Conservation (phyloP, 2,329 filamentous ascomycete species). For the Cladosporium austrohemisphaericum region DNA sequence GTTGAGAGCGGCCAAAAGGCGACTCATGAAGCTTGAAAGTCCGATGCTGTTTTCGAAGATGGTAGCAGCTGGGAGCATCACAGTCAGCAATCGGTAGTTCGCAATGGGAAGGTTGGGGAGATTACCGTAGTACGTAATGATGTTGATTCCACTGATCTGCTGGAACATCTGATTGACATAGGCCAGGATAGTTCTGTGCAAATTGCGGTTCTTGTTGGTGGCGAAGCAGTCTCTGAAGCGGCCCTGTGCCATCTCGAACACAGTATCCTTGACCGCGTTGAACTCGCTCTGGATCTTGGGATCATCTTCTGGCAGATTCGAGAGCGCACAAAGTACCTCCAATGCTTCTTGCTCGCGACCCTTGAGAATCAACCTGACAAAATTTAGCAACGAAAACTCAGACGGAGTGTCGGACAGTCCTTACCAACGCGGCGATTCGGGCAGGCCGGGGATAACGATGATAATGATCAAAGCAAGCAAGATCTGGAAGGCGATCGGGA, state of each 20-base stretch:
- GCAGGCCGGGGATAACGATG: constrained; percentile 46
- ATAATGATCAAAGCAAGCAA: constrained; percentile 53
- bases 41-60: constrained; percentile 53
- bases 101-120: background rate
- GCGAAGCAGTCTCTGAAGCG: constrained; percentile 30
- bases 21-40: constrained; percentile 45
- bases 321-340: constrained; percentile 45
- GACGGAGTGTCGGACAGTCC: no score
- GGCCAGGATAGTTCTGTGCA: constrained; percentile 33
- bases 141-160: constrained; percentile 25
- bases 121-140: background rate
- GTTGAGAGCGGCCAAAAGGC: constrained; percentile 52
- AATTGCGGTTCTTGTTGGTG: constrained; percentile 32
- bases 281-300: constrained; percentile 46
- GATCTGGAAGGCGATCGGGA: constrained; percentile 47
- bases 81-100: background rate
- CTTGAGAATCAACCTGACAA: constrained; percentile 55
- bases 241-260: constrained; percentile 41
- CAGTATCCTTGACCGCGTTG: constrained; percentile 51
- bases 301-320: constrained; percentile 46
- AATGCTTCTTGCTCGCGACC: constrained; percentile 52
- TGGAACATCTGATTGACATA: constrained; percentile 37
- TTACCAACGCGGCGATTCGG: constrained; percentile 57
- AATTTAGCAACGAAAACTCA: no score
- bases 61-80: constrained; percentile 37